Base-by-base conservation (phyloP, 2,329 filamentous ascomycete species). In the Orbilia brochopaga region DNA sequence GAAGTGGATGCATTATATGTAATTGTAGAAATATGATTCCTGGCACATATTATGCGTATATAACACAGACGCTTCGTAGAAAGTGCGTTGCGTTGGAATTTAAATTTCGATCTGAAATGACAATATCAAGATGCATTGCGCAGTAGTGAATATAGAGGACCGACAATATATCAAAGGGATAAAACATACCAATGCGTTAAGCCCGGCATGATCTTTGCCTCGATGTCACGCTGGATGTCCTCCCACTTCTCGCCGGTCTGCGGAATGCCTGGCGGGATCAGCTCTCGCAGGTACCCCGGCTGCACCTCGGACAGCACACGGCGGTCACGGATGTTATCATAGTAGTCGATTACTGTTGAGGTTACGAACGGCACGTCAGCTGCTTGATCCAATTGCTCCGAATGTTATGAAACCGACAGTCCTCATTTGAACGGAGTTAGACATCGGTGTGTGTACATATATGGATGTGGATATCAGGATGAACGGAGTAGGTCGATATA, bases 191-290 rank as follows among this genome's bases (percentile, higher is more conserved):
- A 97, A 81, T 97, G 93, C 0, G 93, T 97, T 61, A 97, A 83
- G 4, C 93, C 93, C 0, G 93, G 93, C 78, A 96, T 86, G 78
- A 97, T 96, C 78, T 94, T 90, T 50, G 84, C 81, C 76, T 92
- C 88, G 57, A 97, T 87, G 78, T 97, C 93, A 65, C 86, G 83
- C 76, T 91, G 90, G 77, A 97, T 97, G 58, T 86, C 83, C 21
- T 83, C 81, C 90, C 92, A 96, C 78, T 85, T 81, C 82, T 89
- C 91, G 76, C 84, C 89, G 67, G 85, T 82, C 75, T 84, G 82
- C 54, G 85, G 93, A 42, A 86, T 86, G 60, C 81, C 83, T 42
- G 80, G 77, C 1, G 93, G 93, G 21, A 97, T 86, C 5, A 94
- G 84, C 51, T 90, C 88, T 53, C 87, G 86, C 8, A 97, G 86